Percentiles rank a stretch among this genome's conserved stretches.
These are phyloP conservation scores for Taphrina populina DNA, from an alignment of 1,139 yeast species.

Conservation along the genomic window DNA sequence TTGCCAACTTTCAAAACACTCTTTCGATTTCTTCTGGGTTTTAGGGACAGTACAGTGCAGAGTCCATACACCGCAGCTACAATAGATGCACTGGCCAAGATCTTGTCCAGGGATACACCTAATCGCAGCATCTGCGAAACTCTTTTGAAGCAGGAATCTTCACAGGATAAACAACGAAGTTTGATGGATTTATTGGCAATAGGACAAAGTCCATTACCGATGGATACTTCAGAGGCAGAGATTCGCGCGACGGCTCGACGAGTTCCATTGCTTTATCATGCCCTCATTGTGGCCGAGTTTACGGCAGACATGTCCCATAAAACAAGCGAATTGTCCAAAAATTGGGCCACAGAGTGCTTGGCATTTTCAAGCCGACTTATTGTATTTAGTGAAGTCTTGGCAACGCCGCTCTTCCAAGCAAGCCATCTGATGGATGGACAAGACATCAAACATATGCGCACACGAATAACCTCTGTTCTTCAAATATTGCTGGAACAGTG, in stretches of 20 bases:
- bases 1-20: neutral
- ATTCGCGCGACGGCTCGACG: neutral
- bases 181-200: conserved; percentile 4
- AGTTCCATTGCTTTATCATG: conserved; percentile 17
- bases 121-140: conserved; percentile 15
- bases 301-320: neutral
- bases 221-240: neutral
- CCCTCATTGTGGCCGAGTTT: conserved; percentile 19
- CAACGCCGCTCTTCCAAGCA: no score
- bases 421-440: no score
- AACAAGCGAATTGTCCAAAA: neutral
- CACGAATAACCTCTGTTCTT: no score
- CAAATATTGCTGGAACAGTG: no score
- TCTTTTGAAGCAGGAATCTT: neutral
- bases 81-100: conserved; percentile 26
- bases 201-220: conserved; percentile 4
- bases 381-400: no score
- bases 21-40: conserved; percentile 5
- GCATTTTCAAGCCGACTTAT: no score
- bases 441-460: no score
- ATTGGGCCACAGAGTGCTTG: no score
- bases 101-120: conserved; percentile 15
- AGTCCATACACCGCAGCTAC: conserved; percentile 22
- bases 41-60: neutral
- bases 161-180: neutral